Conservation (phyloP, 495 filamentous ascomycete species). For the Aspergillus kassunensis region DNA sequence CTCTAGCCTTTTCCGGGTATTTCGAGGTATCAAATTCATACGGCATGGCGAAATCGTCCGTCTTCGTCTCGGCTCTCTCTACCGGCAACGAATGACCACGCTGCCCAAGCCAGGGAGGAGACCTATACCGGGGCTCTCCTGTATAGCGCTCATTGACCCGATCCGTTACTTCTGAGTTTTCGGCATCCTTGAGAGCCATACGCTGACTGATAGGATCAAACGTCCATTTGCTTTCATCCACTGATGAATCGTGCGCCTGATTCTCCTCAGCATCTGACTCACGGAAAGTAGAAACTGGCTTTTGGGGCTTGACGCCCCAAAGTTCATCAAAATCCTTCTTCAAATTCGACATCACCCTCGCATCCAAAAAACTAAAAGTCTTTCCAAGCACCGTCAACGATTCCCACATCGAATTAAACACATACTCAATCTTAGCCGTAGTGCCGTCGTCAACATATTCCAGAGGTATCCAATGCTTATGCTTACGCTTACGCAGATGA, state of each 20-base stretch:
- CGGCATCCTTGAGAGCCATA: conserved; percentile 27
- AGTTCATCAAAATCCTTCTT: background rate
- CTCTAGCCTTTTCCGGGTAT: background rate
- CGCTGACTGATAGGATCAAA: conserved; percentile 42
- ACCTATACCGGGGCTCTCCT: background rate
- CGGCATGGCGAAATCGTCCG: background rate
- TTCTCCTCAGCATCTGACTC: too few species aligned
- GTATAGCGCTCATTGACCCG: background rate
- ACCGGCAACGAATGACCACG: background rate
- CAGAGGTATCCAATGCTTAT: too few species aligned
- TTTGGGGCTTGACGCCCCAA: background rate
- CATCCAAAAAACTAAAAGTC: background rate
- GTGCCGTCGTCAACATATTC: conserved; percentile 17
- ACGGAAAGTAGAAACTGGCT: background rate
- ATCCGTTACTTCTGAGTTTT: background rate
- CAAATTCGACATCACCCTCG: background rate
- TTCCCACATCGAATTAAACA: conserved; percentile 27
- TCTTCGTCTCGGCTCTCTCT: background rate
- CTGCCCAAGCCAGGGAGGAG: background rate
- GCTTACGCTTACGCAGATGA: conserved; percentile 40
- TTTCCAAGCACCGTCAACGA: conserved; percentile 23
- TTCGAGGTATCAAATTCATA: background rate
- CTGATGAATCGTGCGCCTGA: too few species aligned
- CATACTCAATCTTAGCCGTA: conserved; percentile 13
- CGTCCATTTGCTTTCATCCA: too few species aligned